These are phyloP conservation scores for Bacterosira constricta DNA, from an alignment of 108 stramenopile genomes.

Conservation along the genomic window DNA sequence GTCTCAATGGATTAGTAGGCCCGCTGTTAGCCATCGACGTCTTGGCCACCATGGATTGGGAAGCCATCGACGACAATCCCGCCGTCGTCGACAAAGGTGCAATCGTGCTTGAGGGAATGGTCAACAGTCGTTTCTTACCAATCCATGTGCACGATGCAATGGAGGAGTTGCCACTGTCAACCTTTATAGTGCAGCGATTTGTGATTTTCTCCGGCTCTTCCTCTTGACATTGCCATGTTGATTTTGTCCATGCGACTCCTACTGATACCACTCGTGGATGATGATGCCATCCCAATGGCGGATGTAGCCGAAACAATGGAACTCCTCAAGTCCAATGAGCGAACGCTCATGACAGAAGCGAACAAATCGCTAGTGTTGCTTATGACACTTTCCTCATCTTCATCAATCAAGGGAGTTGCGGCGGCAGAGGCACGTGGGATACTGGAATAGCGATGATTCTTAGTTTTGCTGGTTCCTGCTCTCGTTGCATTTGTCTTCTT, in stretches of 20 bases:
- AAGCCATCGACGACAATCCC: constrained; percentile 21
- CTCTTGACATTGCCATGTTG: constrained; percentile 21
- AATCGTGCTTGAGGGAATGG: constrained; percentile 59
- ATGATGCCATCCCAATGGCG: not conserved
- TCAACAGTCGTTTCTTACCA: constrained; percentile 60
- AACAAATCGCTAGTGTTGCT: constrained; percentile 46
- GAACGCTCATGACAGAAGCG: constrained; percentile 26
- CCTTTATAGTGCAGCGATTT: not conserved
- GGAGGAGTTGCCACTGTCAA: constrained; percentile 31
- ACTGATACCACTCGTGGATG: not conserved
- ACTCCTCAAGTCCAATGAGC: constrained; percentile 11
- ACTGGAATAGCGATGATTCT: too few species aligned
- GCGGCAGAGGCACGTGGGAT: not conserved
- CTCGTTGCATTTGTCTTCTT: constrained; percentile 1
- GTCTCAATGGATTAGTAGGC: not conserved
- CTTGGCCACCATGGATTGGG: not conserved
- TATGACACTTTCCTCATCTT: constrained; percentile 17
- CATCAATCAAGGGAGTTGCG: not conserved
- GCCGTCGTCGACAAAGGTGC: constrained; percentile 63
- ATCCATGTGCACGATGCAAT: constrained; percentile 25
- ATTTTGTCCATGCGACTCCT: constrained; percentile 19
- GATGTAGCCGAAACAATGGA: constrained; percentile 11
- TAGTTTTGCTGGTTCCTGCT: too few species aligned
- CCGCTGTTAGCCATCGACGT: not conserved
- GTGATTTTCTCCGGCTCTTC: not conserved